Evolutionary conservation across 225 moss, liverwort and hornwort species (phyloP), one percentile per base, ranked within the genome.

Genomic region (Pseudoscleropodium purum): DNA sequence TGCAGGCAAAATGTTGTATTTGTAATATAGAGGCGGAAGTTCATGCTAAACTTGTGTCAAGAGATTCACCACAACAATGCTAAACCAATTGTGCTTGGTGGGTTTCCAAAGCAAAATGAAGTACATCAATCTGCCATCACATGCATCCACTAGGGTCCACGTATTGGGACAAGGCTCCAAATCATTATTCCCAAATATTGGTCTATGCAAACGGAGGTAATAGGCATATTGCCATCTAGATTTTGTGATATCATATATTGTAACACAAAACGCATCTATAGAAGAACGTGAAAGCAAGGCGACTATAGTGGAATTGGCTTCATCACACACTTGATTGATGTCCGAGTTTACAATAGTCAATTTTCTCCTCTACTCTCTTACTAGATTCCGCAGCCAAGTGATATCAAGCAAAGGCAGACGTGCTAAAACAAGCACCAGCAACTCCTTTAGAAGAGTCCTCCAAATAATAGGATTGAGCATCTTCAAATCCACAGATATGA

Each of bases 111-210:
- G 30, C 1, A 2, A 75, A 2, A 75, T 10, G 2, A 75, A 75
- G 47, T 30, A 75, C 18, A 30, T 6, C 11, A 47, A 11, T 47
- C 30, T 18, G 0, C 47, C 30, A 18, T 47, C 30, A 10, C 11
- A 18, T 6, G 11, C 74, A 45, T 29, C 10, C 45, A 29, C 17
- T 30, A 3, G 3, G 3, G 6, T 10, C 18, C 30, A 43, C 18
- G 0, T 6, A 17, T 4, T 0, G 5, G 7, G 4, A 14, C 15
- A 14, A 14, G 3, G 0, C 18, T 10, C 1, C 2, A 3, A 18
- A 15, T 5, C 47, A 8, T 74, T 1, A 26, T 26, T 26, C 15
- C 4, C 7, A 17, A 5, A 9, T 21, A 9, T 4, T 21, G 18
- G 9, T 0, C 29, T 43, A 29, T 4, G 17, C 0, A 74, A 2